Base-by-base conservation (phyloP, 139 green algal species). In the Chlamydomonas applanata region DNA sequence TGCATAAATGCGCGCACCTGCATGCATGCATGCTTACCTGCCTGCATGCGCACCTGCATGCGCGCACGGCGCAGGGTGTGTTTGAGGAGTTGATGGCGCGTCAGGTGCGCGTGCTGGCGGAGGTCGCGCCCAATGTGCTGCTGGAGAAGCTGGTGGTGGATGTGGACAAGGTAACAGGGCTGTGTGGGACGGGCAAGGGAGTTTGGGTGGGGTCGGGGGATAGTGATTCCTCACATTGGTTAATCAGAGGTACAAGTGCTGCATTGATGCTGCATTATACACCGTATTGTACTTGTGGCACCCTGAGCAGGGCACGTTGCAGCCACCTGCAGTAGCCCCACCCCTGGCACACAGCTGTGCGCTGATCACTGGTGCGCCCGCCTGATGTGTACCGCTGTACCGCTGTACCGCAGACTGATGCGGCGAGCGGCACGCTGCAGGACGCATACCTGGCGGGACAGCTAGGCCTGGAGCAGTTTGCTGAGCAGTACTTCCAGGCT, bases 401-500 rank as follows among this genome's bases (percentile, higher is more conserved):
- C 13, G 25, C 56, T 63, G 56, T 29, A 34, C 9, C 36, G 63
- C 63, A 72, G 49, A 62, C 73, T 4, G 88, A 90, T 30, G 74
- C 74, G 24, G 70, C 74, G n/a, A 74, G 66, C 1, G 79, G 79
- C 2, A 68, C 40, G 19, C 67, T 89, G 60, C 5, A 74, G 4
- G 69, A 79, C 3, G 64, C 60, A n/a, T 88, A 86, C 45, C 35
- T 73, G 54, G 30, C 33, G 0, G 81, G 77, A 0, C 33, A 69
- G 11, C 2, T 89, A 24, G 5, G 49, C 0, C 33, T 91, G 33
- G 87, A 92, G 54, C 69, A 82, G 9, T 92, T 92, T 71, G 70
- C 88, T 52, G 70, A 85, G 52, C 35, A 85, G 64, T 89, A 93
- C 56, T 45, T 84, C 4, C 63, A 77, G 52, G 46, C 69, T 22